These are phyloP conservation scores for Closterium sp. DNA, from an alignment of 139 green algal species.

Conservation along the genomic window DNA sequence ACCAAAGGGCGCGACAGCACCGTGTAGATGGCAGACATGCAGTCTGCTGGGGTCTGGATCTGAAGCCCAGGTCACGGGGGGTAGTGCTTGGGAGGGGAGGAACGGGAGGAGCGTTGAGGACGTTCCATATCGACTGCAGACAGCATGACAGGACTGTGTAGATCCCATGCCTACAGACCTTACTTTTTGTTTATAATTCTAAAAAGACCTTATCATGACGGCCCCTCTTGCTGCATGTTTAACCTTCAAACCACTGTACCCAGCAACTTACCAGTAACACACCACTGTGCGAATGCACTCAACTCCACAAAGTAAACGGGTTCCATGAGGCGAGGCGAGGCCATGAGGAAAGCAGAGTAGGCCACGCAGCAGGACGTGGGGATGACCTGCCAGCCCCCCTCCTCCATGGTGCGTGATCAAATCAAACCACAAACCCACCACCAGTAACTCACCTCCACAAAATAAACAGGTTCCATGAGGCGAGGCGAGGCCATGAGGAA, in stretches of 20 bases:
- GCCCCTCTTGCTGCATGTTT: too few relatives aligned
- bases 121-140: too few relatives aligned
- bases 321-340: conserved; percentile 96
- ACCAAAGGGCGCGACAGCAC: conserved; percentile 66
- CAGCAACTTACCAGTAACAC: too few relatives aligned
- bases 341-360: conserved; percentile 96
- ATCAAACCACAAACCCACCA: neutral
- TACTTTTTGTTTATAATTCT: too few relatives aligned
- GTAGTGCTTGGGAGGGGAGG: neutral
- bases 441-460: conserved; percentile 48
- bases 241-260: too few relatives aligned
- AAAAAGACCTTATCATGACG: too few relatives aligned
- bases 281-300: neutral
- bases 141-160: conserved; percentile 90
- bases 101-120: too few relatives aligned
- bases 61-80: conserved; percentile 6
- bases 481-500: conserved; percentile 97
- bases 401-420: too few relatives aligned
- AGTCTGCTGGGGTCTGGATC: conserved; percentile 76
- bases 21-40: conserved; percentile 93
- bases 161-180: too few relatives aligned
- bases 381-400: conserved; percentile 90
- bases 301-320: conserved; percentile 75
- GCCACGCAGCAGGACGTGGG: conserved; percentile 85
- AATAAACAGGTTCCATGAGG: conserved; percentile 95